Conservation (phyloP, 176 grass and related monocot species). For the Rhynchospora tenuis region DNA sequence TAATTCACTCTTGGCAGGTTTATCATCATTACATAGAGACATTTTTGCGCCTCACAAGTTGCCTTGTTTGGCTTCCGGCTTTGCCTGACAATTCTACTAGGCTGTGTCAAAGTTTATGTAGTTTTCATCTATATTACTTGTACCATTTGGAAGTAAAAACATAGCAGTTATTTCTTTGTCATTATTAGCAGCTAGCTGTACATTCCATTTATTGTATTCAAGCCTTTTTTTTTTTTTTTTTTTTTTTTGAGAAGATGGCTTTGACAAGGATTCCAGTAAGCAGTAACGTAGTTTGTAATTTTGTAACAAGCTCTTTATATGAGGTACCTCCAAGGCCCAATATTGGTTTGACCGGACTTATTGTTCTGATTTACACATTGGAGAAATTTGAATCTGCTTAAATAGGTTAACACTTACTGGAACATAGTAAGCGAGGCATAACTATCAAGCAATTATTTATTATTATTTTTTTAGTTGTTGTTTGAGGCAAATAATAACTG, state of each 20-base stretch:
- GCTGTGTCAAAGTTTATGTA: background rate
- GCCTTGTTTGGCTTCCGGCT: background rate
- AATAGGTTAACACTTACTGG: background rate
- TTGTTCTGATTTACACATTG: background rate
- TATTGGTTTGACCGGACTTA: background rate
- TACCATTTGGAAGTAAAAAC: background rate
- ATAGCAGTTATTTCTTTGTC: background rate
- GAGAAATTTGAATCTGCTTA: background rate
- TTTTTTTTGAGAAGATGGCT: background rate
- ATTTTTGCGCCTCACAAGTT: conserved; percentile 9
- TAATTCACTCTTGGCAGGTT: conserved; percentile 8
- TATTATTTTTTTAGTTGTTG: background rate
- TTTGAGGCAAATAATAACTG: background rate
- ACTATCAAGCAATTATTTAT: background rate
- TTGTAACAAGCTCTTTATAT: background rate
- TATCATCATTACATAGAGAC: conserved; percentile 6
- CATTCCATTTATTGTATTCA: conserved; percentile 11
- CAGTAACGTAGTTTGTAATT: background rate
- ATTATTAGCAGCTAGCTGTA: background rate
- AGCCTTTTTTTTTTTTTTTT: background rate
- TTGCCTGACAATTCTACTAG: conserved; percentile 16
- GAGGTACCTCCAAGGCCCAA: background rate
- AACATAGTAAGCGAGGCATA: background rate
- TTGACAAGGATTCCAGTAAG: background rate
- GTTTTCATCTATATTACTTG: background rate